A percentile compares a stretch with the other conserved stretches of the same genome.
phyloP scores from a whole-genome alignment of 139 green algal genomes.

The Desmodesmus armatus region DNA sequence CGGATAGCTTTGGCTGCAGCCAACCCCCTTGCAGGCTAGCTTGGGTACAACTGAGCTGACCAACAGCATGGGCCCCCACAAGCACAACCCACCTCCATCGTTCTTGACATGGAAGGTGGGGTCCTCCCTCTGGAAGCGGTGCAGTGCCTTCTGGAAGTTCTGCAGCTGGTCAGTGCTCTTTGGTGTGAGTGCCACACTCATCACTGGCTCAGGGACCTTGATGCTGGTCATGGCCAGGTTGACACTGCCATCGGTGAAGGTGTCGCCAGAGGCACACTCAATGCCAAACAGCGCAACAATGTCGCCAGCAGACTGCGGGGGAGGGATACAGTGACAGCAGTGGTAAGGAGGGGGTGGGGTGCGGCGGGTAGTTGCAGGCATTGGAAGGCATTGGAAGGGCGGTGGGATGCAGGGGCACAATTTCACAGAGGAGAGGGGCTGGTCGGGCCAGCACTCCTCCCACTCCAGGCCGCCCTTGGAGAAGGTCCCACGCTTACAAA shows the following conservation, averaged over 20 bases:
- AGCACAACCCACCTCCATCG: constrained; percentile 8
- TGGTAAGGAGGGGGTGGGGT: too few species aligned
- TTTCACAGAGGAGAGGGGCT: too few species aligned
- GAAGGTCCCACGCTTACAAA: too few species aligned
- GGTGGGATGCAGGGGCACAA: not conserved
- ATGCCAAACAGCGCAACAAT: constrained; percentile 99
- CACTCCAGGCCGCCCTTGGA: too few species aligned
- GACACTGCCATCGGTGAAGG: constrained; percentile 90
- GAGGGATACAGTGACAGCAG: not conserved
- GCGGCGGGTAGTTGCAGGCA: too few species aligned
- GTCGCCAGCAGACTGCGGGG: constrained; percentile 78
- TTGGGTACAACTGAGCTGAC: too few species aligned
- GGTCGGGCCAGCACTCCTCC: too few species aligned
- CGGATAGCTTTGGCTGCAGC: not conserved
- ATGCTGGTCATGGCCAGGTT: constrained; percentile 93
- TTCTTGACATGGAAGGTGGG: constrained; percentile 94
- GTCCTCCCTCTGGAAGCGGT: constrained; percentile 95
- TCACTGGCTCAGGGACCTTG: constrained; percentile 96
- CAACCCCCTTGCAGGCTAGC: not conserved
- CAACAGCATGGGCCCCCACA: too few species aligned
- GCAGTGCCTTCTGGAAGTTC: constrained; percentile 82
- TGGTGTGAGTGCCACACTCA: constrained; percentile 94
- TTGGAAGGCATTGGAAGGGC: too few species aligned
- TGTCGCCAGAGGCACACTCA: constrained; percentile 97
- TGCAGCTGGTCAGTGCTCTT: constrained; percentile 74